Evolutionary conservation across 768 basidiomycete genomes (phyloP).

Genomic region (Suillus clintonianus): DNA sequence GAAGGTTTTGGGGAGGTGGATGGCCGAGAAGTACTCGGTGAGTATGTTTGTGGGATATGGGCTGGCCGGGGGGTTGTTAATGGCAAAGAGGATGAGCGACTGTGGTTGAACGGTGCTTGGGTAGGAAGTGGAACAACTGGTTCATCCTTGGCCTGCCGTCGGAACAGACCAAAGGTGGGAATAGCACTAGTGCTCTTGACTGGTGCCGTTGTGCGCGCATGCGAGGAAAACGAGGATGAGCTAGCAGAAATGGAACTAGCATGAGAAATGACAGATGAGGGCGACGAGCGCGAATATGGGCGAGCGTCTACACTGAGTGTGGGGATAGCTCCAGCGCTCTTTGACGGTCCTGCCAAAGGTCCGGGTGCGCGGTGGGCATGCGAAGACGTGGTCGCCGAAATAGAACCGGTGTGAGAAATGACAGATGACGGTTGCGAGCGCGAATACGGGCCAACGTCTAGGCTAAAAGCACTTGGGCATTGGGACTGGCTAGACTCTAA

Average conservation of each 20-base stretch:
- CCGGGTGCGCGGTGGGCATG: neutral
- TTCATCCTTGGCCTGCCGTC: slow-evolving; percentile 1
- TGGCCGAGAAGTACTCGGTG: slow-evolving; percentile 13
- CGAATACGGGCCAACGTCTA: neutral
- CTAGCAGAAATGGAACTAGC: neutral
- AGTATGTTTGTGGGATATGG: slow-evolving; percentile 18
- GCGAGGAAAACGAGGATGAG: slow-evolving; percentile 9
- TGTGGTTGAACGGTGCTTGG: slow-evolving; percentile 20
- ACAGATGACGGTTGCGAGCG: slow-evolving; percentile 18
- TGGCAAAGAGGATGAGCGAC: slow-evolving; percentile 20
- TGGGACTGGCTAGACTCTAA: slow-evolving; percentile 19
- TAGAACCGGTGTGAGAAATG: slow-evolving; percentile 14
- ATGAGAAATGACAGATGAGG: slow-evolving; percentile 18
- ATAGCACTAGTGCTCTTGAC: slow-evolving; percentile 13
- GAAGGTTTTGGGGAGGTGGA: slow-evolving; percentile 9
- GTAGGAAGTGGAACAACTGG: slow-evolving; percentile 13
- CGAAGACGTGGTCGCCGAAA: slow-evolving; percentile 22
- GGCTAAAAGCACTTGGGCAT: slow-evolving; percentile 7
- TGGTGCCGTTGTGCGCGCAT: neutral
- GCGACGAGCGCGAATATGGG: slow-evolving; percentile 10
- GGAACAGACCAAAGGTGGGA: slow-evolving; percentile 11
- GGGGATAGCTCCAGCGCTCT: neutral
- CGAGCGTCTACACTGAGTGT: neutral
- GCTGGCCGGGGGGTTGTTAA: neutral
- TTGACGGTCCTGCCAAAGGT: neutral